These are phyloP conservation scores for Termitomyces sp. DNA, from an alignment of 768 basidiomycete genomes.

Conservation along the genomic window DNA sequence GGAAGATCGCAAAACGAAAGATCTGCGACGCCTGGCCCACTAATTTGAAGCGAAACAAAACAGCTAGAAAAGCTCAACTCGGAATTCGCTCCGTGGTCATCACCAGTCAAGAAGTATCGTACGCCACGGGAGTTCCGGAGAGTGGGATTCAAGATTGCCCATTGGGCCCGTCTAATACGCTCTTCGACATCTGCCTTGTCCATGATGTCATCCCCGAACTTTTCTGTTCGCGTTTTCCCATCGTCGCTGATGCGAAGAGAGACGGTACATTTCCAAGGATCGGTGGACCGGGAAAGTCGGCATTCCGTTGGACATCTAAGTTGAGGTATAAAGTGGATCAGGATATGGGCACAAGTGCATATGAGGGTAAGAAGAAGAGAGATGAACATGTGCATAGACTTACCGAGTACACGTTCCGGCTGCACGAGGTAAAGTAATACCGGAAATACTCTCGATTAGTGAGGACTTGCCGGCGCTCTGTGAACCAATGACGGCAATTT, in stretches of 20 bases:
- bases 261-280: slow-evolving; percentile 49
- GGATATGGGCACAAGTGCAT: background rate
- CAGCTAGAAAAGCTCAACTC: slow-evolving; percentile 50
- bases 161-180: slow-evolving; percentile 61
- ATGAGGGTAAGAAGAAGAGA: background rate
- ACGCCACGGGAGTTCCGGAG: slow-evolving; percentile 12
- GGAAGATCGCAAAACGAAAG: slow-evolving; percentile 66
- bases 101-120: slow-evolving; percentile 35
- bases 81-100: slow-evolving; percentile 24
- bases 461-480: slow-evolving; percentile 80
- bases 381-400: background rate
- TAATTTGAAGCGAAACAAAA: slow-evolving; percentile 56
- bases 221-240: slow-evolving; percentile 30
- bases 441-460: slow-evolving; percentile 73
- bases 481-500: slow-evolving; percentile 69
- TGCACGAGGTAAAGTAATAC: slow-evolving; percentile 65
- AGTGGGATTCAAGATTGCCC: slow-evolving; percentile 61
- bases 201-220: slow-evolving; percentile 47
- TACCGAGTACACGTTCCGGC: slow-evolving; percentile 78
- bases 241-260: slow-evolving; percentile 45
- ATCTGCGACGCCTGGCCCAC: slow-evolving; percentile 56
- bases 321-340: background rate
- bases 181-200: slow-evolving; percentile 58
- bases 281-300: slow-evolving; percentile 38
- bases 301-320: slow-evolving; percentile 58